Conservation (phyloP, 768 basidiomycete genomes). For the Mycena maculata region DNA sequence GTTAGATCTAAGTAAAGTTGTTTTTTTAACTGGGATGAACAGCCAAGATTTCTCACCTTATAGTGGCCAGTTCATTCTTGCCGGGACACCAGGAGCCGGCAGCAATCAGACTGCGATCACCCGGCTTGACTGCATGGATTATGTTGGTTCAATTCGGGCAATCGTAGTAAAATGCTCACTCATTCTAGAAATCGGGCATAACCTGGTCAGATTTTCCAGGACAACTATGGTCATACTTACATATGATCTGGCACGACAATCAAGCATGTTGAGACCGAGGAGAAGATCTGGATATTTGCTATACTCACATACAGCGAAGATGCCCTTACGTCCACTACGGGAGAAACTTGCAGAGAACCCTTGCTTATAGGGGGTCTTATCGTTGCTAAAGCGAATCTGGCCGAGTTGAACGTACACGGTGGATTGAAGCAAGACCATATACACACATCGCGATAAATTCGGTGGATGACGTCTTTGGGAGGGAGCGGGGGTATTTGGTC, state of each 20-base stretch:
- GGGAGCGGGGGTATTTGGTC: conserved; percentile 89
- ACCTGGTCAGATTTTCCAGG: neutral
- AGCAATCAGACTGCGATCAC: conserved; percentile 77
- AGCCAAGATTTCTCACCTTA: conserved; percentile 61
- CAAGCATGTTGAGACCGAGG: neutral
- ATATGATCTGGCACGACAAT: conserved; percentile 63
- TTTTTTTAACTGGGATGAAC: neutral
- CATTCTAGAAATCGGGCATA: conserved; percentile 35
- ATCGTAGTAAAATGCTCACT: conserved; percentile 36
- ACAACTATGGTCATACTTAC: conserved; percentile 49
- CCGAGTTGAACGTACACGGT: conserved; percentile 4
- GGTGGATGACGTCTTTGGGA: conserved; percentile 90
- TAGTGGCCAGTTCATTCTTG: conserved; percentile 80
- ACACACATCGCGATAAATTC: conserved; percentile 91
- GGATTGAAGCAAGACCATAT: neutral
- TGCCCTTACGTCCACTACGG: conserved; percentile 89
- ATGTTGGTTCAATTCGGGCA: neutral
- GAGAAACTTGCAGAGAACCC: conserved; percentile 87
- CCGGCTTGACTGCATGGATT: conserved; percentile 65
- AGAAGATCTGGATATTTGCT: neutral
- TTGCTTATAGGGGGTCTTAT: conserved; percentile 96
- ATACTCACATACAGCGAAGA: conserved; percentile 85
- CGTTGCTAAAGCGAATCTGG: conserved; percentile 89
- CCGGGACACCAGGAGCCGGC: conserved; percentile 85
- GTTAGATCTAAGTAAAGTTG: conserved; percentile 58